phyloP scores from a whole-genome alignment of 352 stramenopile species.

The Pythium apleroticum region DNA sequence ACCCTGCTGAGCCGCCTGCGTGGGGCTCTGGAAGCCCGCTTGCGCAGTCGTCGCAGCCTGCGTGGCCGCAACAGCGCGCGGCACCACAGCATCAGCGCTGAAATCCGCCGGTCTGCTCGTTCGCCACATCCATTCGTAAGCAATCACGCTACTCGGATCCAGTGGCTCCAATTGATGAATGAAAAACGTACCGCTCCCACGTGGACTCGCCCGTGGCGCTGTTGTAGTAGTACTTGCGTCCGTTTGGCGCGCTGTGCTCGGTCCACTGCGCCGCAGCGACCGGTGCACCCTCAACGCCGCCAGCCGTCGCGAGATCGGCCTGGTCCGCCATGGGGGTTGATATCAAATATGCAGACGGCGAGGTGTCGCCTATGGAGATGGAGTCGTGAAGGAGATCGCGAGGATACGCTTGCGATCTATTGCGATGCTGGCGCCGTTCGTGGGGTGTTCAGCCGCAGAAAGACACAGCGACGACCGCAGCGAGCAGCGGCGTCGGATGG shows the following conservation, averaged over 20 bases:
- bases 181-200: conserved; percentile 74
- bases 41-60: conserved; percentile 35
- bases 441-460: background rate
- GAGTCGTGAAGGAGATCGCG: conserved; percentile 1
- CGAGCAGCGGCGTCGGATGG: background rate
- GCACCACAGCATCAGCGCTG: conserved; percentile 11
- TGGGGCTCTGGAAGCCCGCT: conserved; percentile 32
- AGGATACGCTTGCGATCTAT: conserved; percentile 20
- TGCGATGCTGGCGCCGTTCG: background rate
- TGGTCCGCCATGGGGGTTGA: conserved; percentile 62
- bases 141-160: background rate
- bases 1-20: conserved; percentile 16
- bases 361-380: conserved; percentile 6
- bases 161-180: background rate
- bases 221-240: conserved; percentile 93
- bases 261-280: conserved; percentile 69
- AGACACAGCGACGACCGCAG: conserved; percentile 2
- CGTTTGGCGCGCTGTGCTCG: conserved; percentile 89
- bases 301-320: conserved; percentile 49
- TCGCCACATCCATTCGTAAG: background rate
- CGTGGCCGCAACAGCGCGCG: conserved; percentile 24
- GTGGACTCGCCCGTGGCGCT: conserved; percentile 86
- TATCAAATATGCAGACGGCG: conserved; percentile 30
- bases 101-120: conserved; percentile 53
- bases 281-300: conserved; percentile 34